Conservation (phyloP, 371 early-diverging fungal species). For the Chytridium lagenaria region DNA sequence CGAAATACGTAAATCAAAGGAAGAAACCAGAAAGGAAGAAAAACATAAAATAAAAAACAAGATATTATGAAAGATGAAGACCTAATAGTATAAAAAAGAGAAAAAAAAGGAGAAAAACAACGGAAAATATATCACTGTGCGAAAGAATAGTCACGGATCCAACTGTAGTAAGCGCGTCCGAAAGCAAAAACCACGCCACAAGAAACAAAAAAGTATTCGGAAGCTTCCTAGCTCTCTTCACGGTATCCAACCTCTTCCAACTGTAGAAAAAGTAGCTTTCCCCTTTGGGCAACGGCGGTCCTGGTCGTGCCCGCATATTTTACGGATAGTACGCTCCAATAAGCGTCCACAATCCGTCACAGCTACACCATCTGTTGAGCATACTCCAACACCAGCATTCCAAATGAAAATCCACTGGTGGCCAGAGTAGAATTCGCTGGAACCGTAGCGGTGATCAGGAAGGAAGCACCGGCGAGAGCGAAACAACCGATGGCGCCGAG, state of each 20-base stretch:
- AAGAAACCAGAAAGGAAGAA: too few relatives aligned
- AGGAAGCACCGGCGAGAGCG: conserved; percentile 24
- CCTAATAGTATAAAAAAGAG: neutral
- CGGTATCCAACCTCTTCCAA: conserved; percentile 29
- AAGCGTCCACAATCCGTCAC: conserved; percentile 21
- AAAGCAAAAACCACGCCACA: conserved; percentile 49
- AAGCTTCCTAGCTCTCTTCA: conserved; percentile 37
- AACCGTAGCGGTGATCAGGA: conserved; percentile 15
- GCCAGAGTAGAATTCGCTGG: conserved; percentile 25
- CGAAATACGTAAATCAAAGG: neutral
- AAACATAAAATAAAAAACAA: too few relatives aligned
- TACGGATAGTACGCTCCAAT: conserved; percentile 27
- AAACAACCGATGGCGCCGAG: conserved; percentile 35
- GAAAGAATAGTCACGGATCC: conserved; percentile 56
- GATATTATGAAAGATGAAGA: conserved; percentile 4
- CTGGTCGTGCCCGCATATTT: conserved; percentile 20
- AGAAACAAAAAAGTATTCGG: conserved; percentile 50
- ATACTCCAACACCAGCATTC: conserved; percentile 22
- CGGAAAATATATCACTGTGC: conserved; percentile 16
- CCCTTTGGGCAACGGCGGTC: conserved; percentile 26
- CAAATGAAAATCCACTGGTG: conserved; percentile 18
- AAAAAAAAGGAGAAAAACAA: neutral
- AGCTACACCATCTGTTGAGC: conserved; percentile 1
- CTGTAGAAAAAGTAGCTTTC: conserved; percentile 27
- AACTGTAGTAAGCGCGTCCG: conserved; percentile 50